phyloP scores from a whole-genome alignment of 2,329 filamentous ascomycete species.

The Bimuria novae-zelandiae region DNA sequence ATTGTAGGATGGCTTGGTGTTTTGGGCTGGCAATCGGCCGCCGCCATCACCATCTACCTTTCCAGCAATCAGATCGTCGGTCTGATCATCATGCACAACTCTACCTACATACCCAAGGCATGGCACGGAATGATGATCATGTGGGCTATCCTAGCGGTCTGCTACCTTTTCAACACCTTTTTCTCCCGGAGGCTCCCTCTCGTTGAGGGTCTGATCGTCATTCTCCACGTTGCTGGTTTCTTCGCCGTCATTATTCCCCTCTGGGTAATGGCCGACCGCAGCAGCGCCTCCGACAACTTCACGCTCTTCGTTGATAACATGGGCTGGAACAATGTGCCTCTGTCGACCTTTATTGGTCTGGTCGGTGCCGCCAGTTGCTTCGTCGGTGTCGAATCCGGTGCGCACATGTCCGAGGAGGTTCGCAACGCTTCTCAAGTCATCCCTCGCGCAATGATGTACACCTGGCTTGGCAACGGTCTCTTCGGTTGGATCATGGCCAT shows the following conservation, averaged over 20 bases:
- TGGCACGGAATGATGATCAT: constrained; percentile 58
- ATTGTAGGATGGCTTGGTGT: constrained; percentile 49
- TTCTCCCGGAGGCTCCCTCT: constrained; percentile 51
- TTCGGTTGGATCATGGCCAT: constrained; percentile 47
- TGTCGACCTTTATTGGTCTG: constrained; percentile 30
- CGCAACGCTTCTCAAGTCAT: constrained; percentile 39
- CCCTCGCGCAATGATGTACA: constrained; percentile 50
- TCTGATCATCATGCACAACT: constrained; percentile 46
- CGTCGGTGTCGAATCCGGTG: constrained; percentile 35
- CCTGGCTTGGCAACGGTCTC: constrained; percentile 43
- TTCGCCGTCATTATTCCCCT: constrained; percentile 52
- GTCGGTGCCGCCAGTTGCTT: constrained; percentile 27
- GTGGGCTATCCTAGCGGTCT: constrained; percentile 49
- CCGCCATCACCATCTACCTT: constrained; percentile 37
- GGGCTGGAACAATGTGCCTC: constrained; percentile 30
- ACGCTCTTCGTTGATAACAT: constrained; percentile 31
- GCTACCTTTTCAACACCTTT: constrained; percentile 52
- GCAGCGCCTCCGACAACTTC: constrained; percentile 28
- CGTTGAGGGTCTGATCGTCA: constrained; percentile 53
- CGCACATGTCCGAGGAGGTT: constrained; percentile 42
- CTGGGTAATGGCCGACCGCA: constrained; percentile 35
- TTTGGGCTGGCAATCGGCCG: constrained; percentile 48
- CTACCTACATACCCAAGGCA: constrained; percentile 42
- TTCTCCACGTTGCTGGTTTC: constrained; percentile 56
- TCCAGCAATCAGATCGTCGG: constrained; percentile 39